Conservation (phyloP, 768 basidiomycete genomes). For the Scleroderma bovista region DNA sequence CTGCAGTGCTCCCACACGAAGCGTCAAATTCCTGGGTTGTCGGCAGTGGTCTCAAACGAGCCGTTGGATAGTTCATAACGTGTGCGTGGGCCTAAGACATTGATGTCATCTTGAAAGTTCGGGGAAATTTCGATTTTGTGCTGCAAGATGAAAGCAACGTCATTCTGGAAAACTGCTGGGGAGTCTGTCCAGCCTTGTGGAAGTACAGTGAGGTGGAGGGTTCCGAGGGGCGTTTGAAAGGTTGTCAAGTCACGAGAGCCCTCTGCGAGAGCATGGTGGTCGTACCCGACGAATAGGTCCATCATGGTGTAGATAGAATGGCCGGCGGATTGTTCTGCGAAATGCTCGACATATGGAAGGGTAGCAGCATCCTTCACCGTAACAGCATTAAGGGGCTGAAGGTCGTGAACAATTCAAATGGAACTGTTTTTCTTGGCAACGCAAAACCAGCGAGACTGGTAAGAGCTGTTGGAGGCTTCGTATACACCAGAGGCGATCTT, state of each 20-base stretch:
- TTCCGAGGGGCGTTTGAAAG: not conserved
- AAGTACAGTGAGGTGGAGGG: constrained; percentile 22
- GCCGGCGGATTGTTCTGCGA: constrained; percentile 9
- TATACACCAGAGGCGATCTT: constrained; percentile 36
- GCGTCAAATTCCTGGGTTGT: no score
- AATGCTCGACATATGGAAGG: constrained; percentile 7
- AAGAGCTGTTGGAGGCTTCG: constrained; percentile 33
- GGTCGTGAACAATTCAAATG: constrained; percentile 13
- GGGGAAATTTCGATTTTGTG: no score
- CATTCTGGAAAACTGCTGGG: constrained; percentile 33
- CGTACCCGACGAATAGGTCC: not conserved
- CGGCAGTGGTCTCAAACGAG: no score
- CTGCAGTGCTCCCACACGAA: no score
- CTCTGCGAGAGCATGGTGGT: not conserved
- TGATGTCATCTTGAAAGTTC: no score
- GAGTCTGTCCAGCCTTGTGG: constrained; percentile 42
- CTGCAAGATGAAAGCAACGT: constrained; percentile 36
- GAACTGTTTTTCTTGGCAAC: constrained; percentile 24
- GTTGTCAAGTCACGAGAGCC: not conserved
- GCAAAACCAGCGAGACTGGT: constrained; percentile 35
- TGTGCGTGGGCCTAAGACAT: no score
- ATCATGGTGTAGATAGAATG: constrained; percentile 2
- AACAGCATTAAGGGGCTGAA: constrained; percentile 15
- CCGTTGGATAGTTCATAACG: no score
- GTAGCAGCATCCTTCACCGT: constrained; percentile 1